Conservation (phyloP, 2,329 filamentous ascomycete species). For the Aspergillus eucalypticola region DNA sequence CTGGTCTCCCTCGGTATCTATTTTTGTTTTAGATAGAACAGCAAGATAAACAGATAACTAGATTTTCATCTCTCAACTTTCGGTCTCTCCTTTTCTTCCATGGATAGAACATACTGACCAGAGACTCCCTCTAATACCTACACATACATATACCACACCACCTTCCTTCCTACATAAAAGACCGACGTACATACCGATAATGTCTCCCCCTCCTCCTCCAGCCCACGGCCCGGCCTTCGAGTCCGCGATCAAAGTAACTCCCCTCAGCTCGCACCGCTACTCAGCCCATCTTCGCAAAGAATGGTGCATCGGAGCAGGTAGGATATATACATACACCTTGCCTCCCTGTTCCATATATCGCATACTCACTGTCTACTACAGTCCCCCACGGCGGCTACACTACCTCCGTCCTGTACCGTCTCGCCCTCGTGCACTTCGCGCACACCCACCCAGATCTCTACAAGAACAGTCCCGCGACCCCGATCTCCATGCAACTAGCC, state of each 20-base stretch:
- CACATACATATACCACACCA: not conserved
- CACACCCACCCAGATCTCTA: constrained; percentile 58
- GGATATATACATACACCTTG: not conserved
- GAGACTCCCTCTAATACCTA: no score
- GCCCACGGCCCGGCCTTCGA: constrained; percentile 35
- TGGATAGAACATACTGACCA: no score
- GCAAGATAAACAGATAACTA: no score
- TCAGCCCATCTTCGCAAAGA: constrained; percentile 55
- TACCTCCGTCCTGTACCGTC: constrained; percentile 62
- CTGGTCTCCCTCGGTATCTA: no score
- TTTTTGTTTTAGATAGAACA: no score
- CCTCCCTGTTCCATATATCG: no score
- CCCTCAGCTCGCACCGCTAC: constrained; percentile 57
- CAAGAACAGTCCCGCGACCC: constrained; percentile 50
- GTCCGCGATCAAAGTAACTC: constrained; percentile 40
- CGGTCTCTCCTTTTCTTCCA: no score
- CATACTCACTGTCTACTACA: constrained; percentile 29
- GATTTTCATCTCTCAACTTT: no score
- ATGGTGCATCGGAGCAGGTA: constrained; percentile 68
- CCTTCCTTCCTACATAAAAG: not conserved
- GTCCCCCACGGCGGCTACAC: constrained; percentile 73
- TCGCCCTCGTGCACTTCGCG: constrained; percentile 61
- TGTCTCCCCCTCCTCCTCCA: constrained; percentile 6
- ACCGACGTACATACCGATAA: not conserved
- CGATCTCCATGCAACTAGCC: constrained; percentile 64